Percentiles rank a stretch among this genome's conserved stretches.
Conservation (phyloP, 768 basidiomycete species). For the Mycena polygramma region DNA sequence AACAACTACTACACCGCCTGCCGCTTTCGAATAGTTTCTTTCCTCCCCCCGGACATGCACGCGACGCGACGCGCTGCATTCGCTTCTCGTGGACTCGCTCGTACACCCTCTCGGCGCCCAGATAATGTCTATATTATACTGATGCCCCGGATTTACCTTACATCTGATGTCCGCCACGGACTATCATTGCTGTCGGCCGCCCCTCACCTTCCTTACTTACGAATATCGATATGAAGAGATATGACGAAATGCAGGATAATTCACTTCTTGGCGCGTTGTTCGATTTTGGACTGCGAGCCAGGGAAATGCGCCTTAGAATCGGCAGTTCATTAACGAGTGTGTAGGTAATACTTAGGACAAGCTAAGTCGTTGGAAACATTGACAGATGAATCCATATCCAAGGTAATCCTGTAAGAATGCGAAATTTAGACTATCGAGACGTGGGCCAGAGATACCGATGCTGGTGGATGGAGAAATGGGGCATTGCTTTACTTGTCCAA, state of each 20-base stretch:
- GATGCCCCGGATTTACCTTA: constrained; percentile 34
- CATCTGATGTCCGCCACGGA: constrained; percentile 26
- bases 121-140: constrained; percentile 27
- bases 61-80: constrained; percentile 10
- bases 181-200: constrained; percentile 27
- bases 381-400: no score
- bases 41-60: constrained; percentile 2
- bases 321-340: no score
- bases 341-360: no score
- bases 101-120: constrained; percentile 19
- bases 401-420: no score
- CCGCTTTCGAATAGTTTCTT: constrained; percentile 32
- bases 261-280: not conserved
- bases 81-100: constrained; percentile 17
- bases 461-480: not conserved
- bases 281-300: not conserved
- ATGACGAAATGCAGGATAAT: constrained; percentile 37
- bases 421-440: no score
- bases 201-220: constrained; percentile 36
- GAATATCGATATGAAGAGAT: constrained; percentile 36
- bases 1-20: constrained; percentile 33
- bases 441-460: no score
- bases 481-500: not conserved
- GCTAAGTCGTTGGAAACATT: no score
- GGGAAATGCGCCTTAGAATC: no score